phyloP scores from a whole-genome alignment of 345 rosid genomes.

The Heritiera fomes region DNA sequence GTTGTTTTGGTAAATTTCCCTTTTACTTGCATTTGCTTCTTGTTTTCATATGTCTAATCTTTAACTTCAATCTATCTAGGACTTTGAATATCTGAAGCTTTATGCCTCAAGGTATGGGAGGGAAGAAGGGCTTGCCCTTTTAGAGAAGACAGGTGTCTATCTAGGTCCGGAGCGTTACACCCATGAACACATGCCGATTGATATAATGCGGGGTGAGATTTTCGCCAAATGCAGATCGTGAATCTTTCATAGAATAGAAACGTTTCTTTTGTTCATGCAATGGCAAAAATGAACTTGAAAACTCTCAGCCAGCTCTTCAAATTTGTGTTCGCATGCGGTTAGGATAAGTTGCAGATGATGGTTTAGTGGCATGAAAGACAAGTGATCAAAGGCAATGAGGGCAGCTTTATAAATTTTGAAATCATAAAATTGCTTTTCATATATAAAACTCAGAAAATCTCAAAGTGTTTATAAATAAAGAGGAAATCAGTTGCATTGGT shows the following conservation, averaged over 20 bases:
- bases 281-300: background rate
- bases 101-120: constrained; percentile 73
- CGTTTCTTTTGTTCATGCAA: background rate
- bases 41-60: background rate
- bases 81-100: constrained; percentile 79
- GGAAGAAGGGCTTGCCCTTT: constrained; percentile 66
- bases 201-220: constrained; percentile 87
- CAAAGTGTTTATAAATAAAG: too few relatives aligned
- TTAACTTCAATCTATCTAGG: constrained; percentile 33
- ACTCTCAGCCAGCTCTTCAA: background rate
- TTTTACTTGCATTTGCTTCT: background rate
- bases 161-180: constrained; percentile 91
- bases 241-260: constrained; percentile 7
- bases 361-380: too few relatives aligned
- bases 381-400: too few relatives aligned
- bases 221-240: constrained; percentile 53
- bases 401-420: too few relatives aligned
- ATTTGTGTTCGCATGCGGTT: background rate
- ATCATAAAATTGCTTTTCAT: too few relatives aligned
- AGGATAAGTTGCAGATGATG: too few relatives aligned
- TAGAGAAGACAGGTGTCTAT: constrained; percentile 88
- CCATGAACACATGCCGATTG: constrained; percentile 79
- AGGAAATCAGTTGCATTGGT: too few relatives aligned
- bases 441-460: too few relatives aligned
- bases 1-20: background rate